Evolutionary conservation across 2,329 filamentous ascomycete genomes (phyloP).

Genomic region (Epichloe festucae): DNA sequence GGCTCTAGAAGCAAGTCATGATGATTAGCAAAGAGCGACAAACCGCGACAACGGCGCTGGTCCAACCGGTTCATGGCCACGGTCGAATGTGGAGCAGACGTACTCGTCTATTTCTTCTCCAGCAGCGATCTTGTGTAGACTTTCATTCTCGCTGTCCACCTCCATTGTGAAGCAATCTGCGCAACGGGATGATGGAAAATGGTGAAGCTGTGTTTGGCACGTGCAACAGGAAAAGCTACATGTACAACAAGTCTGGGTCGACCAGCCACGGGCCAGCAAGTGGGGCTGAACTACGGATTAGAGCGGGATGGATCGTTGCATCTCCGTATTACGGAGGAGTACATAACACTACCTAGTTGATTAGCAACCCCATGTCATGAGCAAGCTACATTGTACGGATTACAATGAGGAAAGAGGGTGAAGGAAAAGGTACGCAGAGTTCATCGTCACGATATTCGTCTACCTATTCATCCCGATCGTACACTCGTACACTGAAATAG

Average conservation of each 20-base stretch:
- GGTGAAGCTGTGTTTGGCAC: slow-evolving; percentile 4
- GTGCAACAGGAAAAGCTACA: too few relatives aligned
- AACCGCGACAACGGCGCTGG: not conserved
- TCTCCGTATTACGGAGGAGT: too few relatives aligned
- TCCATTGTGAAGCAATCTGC: slow-evolving; percentile 31
- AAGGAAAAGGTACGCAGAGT: too few relatives aligned
- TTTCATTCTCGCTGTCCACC: slow-evolving; percentile 38
- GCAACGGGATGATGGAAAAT: slow-evolving; percentile 3
- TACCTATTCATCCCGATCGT: too few relatives aligned
- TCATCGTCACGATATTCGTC: too few relatives aligned
- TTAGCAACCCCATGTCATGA: too few relatives aligned
- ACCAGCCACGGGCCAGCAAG: slow-evolving; percentile 4
- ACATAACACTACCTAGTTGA: too few relatives aligned
- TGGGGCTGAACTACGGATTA: slow-evolving; percentile 10
- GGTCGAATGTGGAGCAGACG: slow-evolving; percentile 16
- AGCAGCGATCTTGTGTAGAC: slow-evolving; percentile 34
- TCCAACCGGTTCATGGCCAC: not conserved
- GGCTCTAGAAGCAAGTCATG: slow-evolving; percentile 32
- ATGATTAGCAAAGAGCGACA: slow-evolving; percentile 15
- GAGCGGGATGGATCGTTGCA: too few relatives aligned
- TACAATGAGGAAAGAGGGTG: too few relatives aligned
- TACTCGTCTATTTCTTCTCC: slow-evolving; percentile 45
- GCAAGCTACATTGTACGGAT: too few relatives aligned
- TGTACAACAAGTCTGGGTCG: not conserved
- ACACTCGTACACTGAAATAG: too few relatives aligned